A percentile compares a stretch with the other conserved stretches of the same genome.
These are phyloP conservation scores for Sonneratia caseolaris DNA, from an alignment of 345 rosid species.

Conservation along the genomic window DNA sequence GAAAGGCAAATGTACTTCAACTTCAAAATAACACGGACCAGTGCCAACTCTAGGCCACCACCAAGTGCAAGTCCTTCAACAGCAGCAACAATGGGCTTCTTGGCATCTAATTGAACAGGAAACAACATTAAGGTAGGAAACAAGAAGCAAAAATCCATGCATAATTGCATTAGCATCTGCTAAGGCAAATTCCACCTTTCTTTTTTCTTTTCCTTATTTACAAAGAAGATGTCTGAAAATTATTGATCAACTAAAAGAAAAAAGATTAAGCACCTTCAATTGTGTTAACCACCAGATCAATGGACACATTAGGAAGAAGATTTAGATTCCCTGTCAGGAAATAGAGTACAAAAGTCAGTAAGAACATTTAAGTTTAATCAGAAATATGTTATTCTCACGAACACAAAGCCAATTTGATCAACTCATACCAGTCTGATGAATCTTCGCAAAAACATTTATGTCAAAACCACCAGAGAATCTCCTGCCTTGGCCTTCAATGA, in stretches of 20 bases:
- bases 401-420: background rate
- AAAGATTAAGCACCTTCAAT: constrained; percentile 59
- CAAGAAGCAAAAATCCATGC: background rate
- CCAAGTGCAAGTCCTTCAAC: constrained; percentile 96
- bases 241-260: too few relatives aligned
- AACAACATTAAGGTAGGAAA: constrained; percentile 7
- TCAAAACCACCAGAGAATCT: constrained; percentile 93
- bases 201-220: too few relatives aligned
- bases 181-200: background rate
- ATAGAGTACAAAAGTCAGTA: constrained; percentile 1
- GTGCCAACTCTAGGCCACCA: constrained; percentile 86
- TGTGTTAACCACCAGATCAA: constrained; percentile 58
- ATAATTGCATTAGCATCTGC: background rate
- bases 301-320: constrained; percentile 68
- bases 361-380: background rate
- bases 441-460: constrained; percentile 64
- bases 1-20: background rate
- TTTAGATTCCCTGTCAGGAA: constrained; percentile 58
- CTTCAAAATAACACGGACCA: constrained; percentile 48
- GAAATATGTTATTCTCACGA: background rate
- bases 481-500: constrained; percentile 59
- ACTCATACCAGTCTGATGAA: constrained; percentile 61
- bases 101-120: constrained; percentile 42
- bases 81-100: constrained; percentile 95
- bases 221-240: too few relatives aligned